Conservation (phyloP, 176 grass and related monocot genomes). For the Carex littledalei region DNA sequence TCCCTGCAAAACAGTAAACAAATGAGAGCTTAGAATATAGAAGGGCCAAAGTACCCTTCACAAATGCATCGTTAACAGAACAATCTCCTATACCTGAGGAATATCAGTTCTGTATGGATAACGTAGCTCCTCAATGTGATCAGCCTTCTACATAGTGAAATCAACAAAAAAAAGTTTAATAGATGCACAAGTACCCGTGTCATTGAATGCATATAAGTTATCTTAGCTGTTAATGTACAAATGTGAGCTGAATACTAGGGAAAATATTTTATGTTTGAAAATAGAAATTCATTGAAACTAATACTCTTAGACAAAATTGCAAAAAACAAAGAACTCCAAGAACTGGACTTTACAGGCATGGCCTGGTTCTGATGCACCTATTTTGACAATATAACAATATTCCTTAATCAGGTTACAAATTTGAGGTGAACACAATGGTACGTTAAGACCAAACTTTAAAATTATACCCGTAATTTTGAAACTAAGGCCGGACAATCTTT, state of each 20-base stretch:
- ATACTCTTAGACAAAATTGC: background rate
- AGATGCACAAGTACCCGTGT: background rate
- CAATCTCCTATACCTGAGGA: conserved; percentile 3
- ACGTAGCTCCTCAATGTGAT: background rate
- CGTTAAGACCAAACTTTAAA: background rate
- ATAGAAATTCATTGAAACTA: background rate
- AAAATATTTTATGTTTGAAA: background rate
- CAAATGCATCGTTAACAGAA: background rate
- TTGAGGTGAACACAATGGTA: background rate
- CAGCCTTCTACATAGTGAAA: background rate
- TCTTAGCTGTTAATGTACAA: background rate
- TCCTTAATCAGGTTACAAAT: background rate
- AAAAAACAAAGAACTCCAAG: background rate
- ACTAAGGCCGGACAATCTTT: background rate
- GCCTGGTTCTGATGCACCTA: background rate
- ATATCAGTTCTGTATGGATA: conserved; percentile 19
- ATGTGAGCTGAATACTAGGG: background rate
- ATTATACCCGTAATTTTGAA: background rate
- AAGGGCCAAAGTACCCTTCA: background rate
- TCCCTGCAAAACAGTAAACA: background rate
- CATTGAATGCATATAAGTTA: background rate
- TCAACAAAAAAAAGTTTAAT: background rate
- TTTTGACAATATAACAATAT: background rate
- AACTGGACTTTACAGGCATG: background rate
- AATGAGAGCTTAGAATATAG: background rate